phyloP scores from a whole-genome alignment of 2,329 filamentous ascomycete species.

The Sporothrix euskadiensis region DNA sequence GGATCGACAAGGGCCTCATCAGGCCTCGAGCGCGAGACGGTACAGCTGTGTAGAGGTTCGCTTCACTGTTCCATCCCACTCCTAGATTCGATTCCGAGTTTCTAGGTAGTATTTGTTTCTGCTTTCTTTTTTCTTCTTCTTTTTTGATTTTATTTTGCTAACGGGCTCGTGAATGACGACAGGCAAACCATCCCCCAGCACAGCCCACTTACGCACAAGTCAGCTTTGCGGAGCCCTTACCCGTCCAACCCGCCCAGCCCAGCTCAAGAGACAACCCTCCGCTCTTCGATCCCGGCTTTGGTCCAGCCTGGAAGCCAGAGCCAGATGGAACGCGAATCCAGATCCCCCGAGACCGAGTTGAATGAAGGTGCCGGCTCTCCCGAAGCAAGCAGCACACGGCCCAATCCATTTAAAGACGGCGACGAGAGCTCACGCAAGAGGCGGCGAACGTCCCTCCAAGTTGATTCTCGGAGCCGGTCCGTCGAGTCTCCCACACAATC shows the following conservation, averaged over 20 bases:
- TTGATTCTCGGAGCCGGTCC: slow-evolving; percentile 54
- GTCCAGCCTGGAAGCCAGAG: slow-evolving; percentile 43
- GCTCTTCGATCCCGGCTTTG: slow-evolving; percentile 2
- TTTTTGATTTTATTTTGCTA: neutral
- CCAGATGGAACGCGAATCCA: slow-evolving; percentile 58
- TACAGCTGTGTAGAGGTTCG: neutral
- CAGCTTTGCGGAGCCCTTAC: slow-evolving; percentile 18
- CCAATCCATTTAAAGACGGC: slow-evolving; percentile 63
- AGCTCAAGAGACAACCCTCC: neutral
- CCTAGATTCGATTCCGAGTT: neutral
- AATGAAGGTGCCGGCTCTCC: slow-evolving; percentile 62
- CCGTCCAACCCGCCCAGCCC: neutral
- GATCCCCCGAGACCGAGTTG: slow-evolving; percentile 47
- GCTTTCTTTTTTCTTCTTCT: neutral
- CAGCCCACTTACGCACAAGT: neutral
- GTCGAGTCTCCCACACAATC: slow-evolving; percentile 46
- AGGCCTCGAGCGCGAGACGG: neutral
- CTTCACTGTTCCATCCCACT: neutral
- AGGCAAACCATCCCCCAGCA: slow-evolving; percentile 4
- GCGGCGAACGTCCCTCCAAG: slow-evolving; percentile 59
- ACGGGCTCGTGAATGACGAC: neutral
- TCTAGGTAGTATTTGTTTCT: neutral
- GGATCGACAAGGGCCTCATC: slow-evolving; percentile 5
- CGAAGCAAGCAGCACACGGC: slow-evolving; percentile 63
- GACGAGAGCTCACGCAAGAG: slow-evolving; percentile 59